These are phyloP conservation scores for Sporothrix brasiliensis DNA, from an alignment of 2,329 filamentous ascomycete species.

Conservation along the genomic window DNA sequence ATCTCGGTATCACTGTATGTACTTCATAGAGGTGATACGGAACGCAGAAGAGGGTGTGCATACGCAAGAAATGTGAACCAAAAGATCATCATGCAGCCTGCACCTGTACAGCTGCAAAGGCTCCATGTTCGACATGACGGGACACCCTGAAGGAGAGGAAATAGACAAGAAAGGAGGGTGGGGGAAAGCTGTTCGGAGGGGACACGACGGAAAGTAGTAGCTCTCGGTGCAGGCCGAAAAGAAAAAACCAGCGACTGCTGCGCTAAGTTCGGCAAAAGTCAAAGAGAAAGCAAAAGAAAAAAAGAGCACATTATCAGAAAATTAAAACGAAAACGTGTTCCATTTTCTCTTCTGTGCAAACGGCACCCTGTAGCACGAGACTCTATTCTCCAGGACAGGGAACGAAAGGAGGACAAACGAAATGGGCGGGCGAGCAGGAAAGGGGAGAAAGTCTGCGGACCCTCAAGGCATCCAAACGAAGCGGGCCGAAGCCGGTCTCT, in stretches of 20 bases:
- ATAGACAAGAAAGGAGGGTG: background rate
- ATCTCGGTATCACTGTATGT: background rate
- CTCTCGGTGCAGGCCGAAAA: background rate
- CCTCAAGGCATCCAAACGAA: background rate
- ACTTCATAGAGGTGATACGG: background rate
- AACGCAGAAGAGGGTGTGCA: background rate
- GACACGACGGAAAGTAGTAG: background rate
- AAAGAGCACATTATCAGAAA: too few species aligned
- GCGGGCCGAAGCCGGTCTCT: slow-evolving; percentile 11
- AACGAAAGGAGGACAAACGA: background rate
- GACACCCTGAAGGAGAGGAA: background rate
- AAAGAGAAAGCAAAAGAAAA: background rate
- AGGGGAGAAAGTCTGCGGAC: background rate
- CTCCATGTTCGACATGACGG: slow-evolving; percentile 1
- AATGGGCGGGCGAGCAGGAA: background rate
- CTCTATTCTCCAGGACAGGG: background rate
- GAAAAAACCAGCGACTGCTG: background rate
- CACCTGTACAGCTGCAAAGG: slow-evolving; percentile 9
- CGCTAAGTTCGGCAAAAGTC: slow-evolving; percentile 23
- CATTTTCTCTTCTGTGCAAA: background rate
- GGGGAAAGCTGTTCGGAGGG: background rate
- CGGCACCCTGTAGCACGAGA: background rate
- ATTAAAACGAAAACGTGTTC: background rate
- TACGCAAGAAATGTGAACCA: background rate
- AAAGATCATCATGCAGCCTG: slow-evolving; percentile 10